Evolutionary conservation across 2,329 filamentous ascomycete genomes (phyloP), one percentile per base, ranked within the genome.

Genomic region (Paraconiothyrium brasiliense): DNA sequence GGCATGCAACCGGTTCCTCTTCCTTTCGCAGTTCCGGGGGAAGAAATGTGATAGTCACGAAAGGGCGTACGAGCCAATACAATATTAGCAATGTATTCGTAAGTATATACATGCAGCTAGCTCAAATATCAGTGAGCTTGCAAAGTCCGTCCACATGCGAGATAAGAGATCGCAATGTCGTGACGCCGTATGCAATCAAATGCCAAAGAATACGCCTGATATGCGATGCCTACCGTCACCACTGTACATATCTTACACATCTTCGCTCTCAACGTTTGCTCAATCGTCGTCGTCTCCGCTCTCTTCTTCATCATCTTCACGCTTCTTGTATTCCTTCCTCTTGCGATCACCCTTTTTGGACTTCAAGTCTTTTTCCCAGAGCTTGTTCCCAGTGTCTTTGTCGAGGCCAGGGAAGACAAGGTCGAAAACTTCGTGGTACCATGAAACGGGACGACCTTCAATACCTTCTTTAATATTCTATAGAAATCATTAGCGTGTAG

Each of bases 401-500:
- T 97, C 92, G 20, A 98, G 80, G 66, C 91, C 84, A 41, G 92
- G 89, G 84, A 99, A 99, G 69, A 98, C 89, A 63, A 97, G 85
- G 65, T 94, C 87, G 78, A 97, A 98, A 54, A 99, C 92, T 68
- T 99, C 93, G 7, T 86, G 86, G 83, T 98, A 99, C 95, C 95
- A 99, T 74, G 87, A 89, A 20, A 94, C 94, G 0, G 95, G 91
- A 69, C 90, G 92, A 73, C 96, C 95, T 80, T 97, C 90, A 65
- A 99, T 92, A 68, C 93, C 94, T 74, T 97, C 88, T 82, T 98
- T 99, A 84, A 99, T 99, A 76, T 98, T 98, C 95, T 99, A 77
- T 20, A 39, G 24, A 62, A 58, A 58, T 57, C 55, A 70, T 70
- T 67, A 73, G 69, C 50, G 39, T n/a, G 30, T 24, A 11, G 16